Evolutionary conservation across 140 eudicot genomes (phyloP), one percentile per base, ranked within the genome.

Genomic region (Ambrosia hybrid): DNA sequence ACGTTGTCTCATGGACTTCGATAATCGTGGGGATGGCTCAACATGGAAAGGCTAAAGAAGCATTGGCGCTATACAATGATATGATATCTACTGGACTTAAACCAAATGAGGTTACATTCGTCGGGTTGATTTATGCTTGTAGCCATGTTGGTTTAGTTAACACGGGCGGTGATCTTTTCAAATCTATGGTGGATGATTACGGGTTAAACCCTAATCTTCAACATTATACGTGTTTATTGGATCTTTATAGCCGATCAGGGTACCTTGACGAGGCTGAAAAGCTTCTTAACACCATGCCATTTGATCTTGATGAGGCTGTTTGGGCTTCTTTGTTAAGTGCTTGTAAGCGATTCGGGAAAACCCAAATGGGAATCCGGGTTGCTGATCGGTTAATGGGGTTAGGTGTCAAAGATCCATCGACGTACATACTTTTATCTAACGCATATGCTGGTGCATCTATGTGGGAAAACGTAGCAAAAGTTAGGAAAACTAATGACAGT

Each of bases 1-100:
- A 90, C 48, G 79, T 87, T 11, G 80, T 87, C 65, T 90, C 97
- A n/a, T 90, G 97, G 95, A 90, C 97, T 60, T 90, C 97, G 1
- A 85, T 90, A 13, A 90, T 87, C 3, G 90, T 90, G 10, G 97
- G 97, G 15, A 57, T 81, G 73, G 95, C 97, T 7, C 97, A 90
- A 73, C 95, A 90, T 38, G 95, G 97, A 12, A 80, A 58, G 66
- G 97, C 89, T 26, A 13, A 74, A 41, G 88, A 87, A 78, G 90
- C 97, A 34, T 65, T 87, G 26, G 68, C 82, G 1, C 37, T 87
- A 10, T 90, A 85, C 43, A 83, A 87, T 65, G 78, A 83, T 58
- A 85, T 90, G 97, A 52, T 76, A 16, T 79, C 49, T 4, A 64
- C 71, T 57, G 90, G 90, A 51, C 48, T 85, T 9, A 79, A 81